Percentiles rank a stretch among this genome's conserved stretches.
Conservation (phyloP, 2,329 filamentous ascomycete genomes). For the Plenodomus lindquistii region DNA sequence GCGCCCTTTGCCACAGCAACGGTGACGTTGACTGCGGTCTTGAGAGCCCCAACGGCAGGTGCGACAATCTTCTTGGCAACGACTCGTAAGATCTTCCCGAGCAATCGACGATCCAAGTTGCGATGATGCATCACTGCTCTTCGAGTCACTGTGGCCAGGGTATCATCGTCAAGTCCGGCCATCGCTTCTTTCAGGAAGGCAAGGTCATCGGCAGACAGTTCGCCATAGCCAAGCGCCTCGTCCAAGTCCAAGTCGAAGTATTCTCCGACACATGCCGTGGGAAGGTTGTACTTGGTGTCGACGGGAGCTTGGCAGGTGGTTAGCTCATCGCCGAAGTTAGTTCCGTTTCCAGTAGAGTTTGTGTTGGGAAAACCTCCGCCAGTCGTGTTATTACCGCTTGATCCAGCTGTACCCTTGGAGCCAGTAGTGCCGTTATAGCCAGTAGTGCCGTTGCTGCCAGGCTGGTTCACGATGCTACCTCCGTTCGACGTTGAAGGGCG, state of each 20-base stretch:
- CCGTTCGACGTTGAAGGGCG: neutral
- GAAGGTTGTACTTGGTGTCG: conserved; percentile 2
- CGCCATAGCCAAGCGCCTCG: conserved; percentile 1
- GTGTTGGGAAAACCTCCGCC: neutral
- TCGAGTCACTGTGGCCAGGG: neutral
- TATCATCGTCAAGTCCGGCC: neutral
- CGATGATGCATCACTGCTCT: neutral
- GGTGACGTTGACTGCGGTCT: neutral
- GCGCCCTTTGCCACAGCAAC: neutral
- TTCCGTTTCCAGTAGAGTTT: neutral
- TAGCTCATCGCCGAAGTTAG: neutral
- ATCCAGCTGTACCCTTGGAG: neutral
- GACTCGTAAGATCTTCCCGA: neutral
- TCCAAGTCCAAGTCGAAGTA: conserved; percentile 3
- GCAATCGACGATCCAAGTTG: neutral
- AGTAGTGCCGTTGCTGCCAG: neutral
- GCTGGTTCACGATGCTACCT: neutral
- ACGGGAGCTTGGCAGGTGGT: neutral
- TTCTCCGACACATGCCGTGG: neutral
- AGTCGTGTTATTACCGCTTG: neutral
- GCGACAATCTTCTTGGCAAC: neutral
- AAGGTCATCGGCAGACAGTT: neutral
- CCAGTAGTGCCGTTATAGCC: neutral
- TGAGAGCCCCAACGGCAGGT: neutral
- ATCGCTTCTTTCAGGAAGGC: conserved; percentile 1